phyloP scores from a whole-genome alignment of 2,329 filamentous ascomycete species.

The Colletotrichum musae region DNA sequence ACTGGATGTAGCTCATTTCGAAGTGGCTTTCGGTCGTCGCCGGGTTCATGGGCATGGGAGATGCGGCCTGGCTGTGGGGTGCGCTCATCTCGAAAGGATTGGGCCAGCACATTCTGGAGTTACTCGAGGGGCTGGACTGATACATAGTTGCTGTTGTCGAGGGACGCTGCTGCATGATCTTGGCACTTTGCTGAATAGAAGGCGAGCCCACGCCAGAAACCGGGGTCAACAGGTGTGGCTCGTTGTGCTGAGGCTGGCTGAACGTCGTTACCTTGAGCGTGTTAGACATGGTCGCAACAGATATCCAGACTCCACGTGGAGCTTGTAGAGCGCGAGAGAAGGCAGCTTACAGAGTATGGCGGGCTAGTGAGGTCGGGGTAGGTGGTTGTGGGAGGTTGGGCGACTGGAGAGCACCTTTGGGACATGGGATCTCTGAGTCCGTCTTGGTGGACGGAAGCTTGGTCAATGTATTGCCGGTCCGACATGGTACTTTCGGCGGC shows the following conservation, averaged over 20 bases:
- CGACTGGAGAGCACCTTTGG: slow-evolving; percentile 29
- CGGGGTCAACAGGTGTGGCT: slow-evolving; percentile 64
- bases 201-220: slow-evolving; percentile 65
- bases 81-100: slow-evolving; percentile 58
- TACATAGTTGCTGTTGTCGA: slow-evolving; percentile 53
- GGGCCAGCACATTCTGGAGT: slow-evolving; percentile 63
- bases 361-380: slow-evolving; percentile 35
- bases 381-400: slow-evolving; percentile 16
- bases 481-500: slow-evolving; percentile 33
- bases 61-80: slow-evolving; percentile 58
- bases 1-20: slow-evolving; percentile 55
- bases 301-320: background rate
- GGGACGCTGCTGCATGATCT: slow-evolving; percentile 58
- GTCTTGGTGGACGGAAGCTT: slow-evolving; percentile 17
- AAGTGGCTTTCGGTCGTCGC: slow-evolving; percentile 55
- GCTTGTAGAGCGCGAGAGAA: background rate
- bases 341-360: slow-evolving; percentile 51
- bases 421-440: slow-evolving; percentile 32
- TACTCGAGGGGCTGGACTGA: slow-evolving; percentile 63
- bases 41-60: slow-evolving; percentile 54
- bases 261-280: slow-evolving; percentile 49
- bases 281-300: slow-evolving; percentile 13
- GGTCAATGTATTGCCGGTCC: slow-evolving; percentile 38
- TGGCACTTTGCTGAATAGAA: slow-evolving; percentile 60
- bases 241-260: slow-evolving; percentile 52